Evolutionary conservation across 2,329 filamentous ascomycete genomes (phyloP), one percentile per base, ranked within the genome.

Genomic region (Cladosporium sp.): DNA sequence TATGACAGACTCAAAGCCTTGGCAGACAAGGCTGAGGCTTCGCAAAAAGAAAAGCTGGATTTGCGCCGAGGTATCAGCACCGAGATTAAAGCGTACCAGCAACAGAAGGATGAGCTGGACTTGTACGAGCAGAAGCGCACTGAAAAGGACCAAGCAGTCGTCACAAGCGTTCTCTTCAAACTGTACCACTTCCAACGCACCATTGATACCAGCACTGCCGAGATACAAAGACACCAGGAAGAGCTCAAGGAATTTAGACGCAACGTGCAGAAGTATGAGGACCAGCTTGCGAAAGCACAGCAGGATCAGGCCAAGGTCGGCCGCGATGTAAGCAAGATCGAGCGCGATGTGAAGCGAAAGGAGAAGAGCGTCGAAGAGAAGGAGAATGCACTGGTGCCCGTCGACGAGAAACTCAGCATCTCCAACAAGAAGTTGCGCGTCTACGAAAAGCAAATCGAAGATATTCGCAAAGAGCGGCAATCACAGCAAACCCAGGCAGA

Each of bases 21-120:
- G 70, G 86, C 89, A 4, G 92, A 97, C 64, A 87, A 91, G 67
- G 92, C 93, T 5, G 85, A 88, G 1, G 93, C 97, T 68, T 90
- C 95, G 64, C 90, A 96, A 65, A 90, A 87, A 45, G 89, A 91
- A 65, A 92, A 96, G 72, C 84, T 97, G 8, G 89, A 94, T 69
- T 86, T 92, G 61, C 89, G 94, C 36, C 87, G 94, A 65, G 92
- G 90, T 50, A 97, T 99, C 76, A 97, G 97, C 73, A 93, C 92
- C 2, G 94, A 99, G 75, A 95, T 99, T 73, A 96, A 94, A 72
- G 92, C 96, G 69, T 99, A 97, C 69, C 89, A 96, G 69, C 92
- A 97, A 72, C 93, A 97, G 75, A 97, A 97, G 77, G 87, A 87
- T 65, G 94, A 97, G 71, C 93, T 93, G 5, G 94, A 99, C 65